Percentiles rank a stretch among this genome's conserved stretches.
phyloP scores from a whole-genome alignment of 1,139 yeast genomes.

The Ashbya aceris region DNA sequence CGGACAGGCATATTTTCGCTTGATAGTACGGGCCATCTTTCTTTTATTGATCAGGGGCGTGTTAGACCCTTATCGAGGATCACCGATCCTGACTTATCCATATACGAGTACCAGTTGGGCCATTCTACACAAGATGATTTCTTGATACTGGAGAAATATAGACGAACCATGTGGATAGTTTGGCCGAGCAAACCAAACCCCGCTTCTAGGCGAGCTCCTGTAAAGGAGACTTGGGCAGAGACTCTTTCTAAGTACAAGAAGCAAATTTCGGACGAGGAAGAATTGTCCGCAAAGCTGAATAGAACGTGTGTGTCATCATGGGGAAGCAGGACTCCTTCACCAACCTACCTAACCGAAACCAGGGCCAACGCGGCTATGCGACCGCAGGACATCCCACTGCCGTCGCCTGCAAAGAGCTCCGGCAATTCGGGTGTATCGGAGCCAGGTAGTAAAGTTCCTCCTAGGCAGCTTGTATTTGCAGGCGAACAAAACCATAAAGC shows the following conservation, averaged over 20 bases:
- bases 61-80: slow-evolving; percentile 19
- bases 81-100: slow-evolving; percentile 54
- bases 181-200: slow-evolving; percentile 25
- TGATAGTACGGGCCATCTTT: slow-evolving; percentile 34
- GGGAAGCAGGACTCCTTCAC: too few relatives aligned
- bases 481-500: neutral
- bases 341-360: too few relatives aligned
- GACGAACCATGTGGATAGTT: slow-evolving; percentile 51
- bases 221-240: slow-evolving; percentile 38
- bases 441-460: neutral
- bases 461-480: neutral
- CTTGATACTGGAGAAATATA: slow-evolving; percentile 53
- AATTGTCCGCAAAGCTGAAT: too few relatives aligned
- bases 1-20: slow-evolving; percentile 30
- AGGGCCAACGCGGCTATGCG: too few relatives aligned
- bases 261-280: too few relatives aligned
- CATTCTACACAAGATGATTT: slow-evolving; percentile 49
- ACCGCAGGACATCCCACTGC: too few relatives aligned
- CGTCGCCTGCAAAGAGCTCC: too few relatives aligned
- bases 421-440: too few relatives aligned
- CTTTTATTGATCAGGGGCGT: slow-evolving; percentile 32
- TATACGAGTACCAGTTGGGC: slow-evolving; percentile 71
- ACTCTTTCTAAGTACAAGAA: too few relatives aligned
- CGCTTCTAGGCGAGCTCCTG: slow-evolving; percentile 20
- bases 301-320: too few relatives aligned